Evolutionary conservation across 1,284 basidiomycete species (phyloP).

Genomic region (Cryptococcus sp.): DNA sequence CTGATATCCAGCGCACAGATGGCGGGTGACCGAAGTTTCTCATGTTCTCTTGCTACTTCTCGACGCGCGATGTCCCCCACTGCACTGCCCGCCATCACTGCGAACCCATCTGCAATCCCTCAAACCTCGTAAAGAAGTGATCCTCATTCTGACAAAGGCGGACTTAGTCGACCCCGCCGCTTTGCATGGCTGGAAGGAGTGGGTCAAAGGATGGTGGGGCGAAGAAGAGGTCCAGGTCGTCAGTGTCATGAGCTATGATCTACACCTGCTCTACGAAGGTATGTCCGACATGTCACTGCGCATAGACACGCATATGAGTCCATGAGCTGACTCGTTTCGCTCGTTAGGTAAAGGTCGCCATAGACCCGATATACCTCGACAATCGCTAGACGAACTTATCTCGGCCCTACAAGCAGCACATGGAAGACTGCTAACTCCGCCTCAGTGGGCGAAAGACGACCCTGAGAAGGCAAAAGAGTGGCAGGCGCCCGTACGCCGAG

Average conservation of each 20-base stretch:
- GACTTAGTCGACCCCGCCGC: constrained; percentile 68
- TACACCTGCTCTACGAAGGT: constrained; percentile 52
- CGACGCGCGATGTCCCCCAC: constrained; percentile 77
- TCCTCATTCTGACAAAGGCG: constrained; percentile 81
- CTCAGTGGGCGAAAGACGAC: constrained; percentile 60
- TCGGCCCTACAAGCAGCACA: constrained; percentile 69
- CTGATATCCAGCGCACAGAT: constrained; percentile 56
- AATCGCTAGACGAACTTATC: constrained; percentile 60
- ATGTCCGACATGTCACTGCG: not conserved
- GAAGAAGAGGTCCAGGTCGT: constrained; percentile 58
- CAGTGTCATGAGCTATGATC: constrained; percentile 70
- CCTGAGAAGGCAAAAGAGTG: constrained; percentile 63
- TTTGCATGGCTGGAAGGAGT: constrained; percentile 67
- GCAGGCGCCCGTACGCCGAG: constrained; percentile 64
- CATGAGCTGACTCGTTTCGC: not conserved
- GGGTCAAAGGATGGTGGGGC: constrained; percentile 61
- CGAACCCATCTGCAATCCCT: constrained; percentile 55
- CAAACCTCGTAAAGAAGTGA: constrained; percentile 59
- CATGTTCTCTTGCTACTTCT: constrained; percentile 80
- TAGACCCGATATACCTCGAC: constrained; percentile 67
- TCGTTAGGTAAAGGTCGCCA: constrained; percentile 42
- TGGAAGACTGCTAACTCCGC: constrained; percentile 67
- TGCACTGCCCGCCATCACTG: constrained; percentile 60
- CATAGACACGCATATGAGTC: not conserved
- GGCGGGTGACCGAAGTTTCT: constrained; percentile 83